Evolutionary conservation across 306 rosid species (phyloP), one percentile per base, ranked within the genome.

Genomic region (Quercus parvula): DNA sequence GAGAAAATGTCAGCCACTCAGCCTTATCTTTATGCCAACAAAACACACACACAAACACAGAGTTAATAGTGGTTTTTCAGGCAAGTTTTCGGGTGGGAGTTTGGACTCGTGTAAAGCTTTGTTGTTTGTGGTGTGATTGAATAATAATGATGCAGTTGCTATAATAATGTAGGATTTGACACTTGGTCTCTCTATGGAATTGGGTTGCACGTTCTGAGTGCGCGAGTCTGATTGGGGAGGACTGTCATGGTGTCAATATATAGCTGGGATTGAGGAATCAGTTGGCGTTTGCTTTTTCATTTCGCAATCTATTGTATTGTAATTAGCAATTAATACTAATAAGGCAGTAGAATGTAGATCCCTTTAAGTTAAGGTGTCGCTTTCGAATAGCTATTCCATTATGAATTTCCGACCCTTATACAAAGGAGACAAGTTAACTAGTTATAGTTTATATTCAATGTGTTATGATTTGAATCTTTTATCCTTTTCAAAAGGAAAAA

Each of bases 161-260:
- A 69, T 71, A 71, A 82, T 82, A 68, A 78, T 71, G 78, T 25
- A 78, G 83, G 73, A 74, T 38, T 75, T 82, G 84, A 89, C 87
- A 90, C 85, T 59, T 81, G 84, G 73, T 82, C 73, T 77, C 14
- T 27, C 84, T 80, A 38, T 24, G 49, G 20, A 56, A 38, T 73
- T 77, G 75, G 87, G 81, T 79, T 86, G 82, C 85, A 67, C 12
- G 67, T 81, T 76, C 61, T 78, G 33, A 20, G 66, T 67, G 83
- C 75, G 76, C 56, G 12, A 6, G 54, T 18, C 75, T 35, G 44
- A 58, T 78, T 56, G 75, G 35, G 22, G 24, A 71, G 51, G 52
- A 46, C 70, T 64, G 31, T 49, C 5, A 3, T 2, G 3, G 17
- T 49, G 17, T 49, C 54, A 49, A 49, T 49, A 13, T 59, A 5